Evolutionary conservation across 352 stramenopile genomes (phyloP), one percentile per base, ranked within the genome.

Genomic region (Pythium monospermum): DNA sequence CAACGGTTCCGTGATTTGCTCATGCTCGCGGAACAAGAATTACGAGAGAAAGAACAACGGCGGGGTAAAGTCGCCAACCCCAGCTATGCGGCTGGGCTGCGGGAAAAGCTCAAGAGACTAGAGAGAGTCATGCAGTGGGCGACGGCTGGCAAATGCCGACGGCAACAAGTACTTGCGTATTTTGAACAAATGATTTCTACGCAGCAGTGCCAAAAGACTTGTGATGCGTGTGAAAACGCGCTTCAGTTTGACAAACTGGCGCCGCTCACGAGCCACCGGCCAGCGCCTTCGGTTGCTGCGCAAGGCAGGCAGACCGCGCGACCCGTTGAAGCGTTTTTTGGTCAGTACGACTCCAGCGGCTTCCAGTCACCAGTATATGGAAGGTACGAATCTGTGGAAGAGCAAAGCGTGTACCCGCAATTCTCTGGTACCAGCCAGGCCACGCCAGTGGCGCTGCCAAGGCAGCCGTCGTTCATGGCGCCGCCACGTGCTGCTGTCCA

Each of bases 161-260:
- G 66, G 3, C 61, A 81, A 31, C 52, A 45, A 7, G 49, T 85
- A 16, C 52, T 85, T 59, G 51, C 59, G 6, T 76, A 81, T 28
- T 83, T 83, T 49, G 73, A 64, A 0, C 71, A 83, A 36, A 53
- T 62, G 26, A 64, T 76, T 8, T 59, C 64, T 1, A 57, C 65
- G 35, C 27, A 47, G 3, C 62, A 76, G 6, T 84, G 73, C 39
- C 51, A 62, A 16, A 53, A 58, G 12, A 75, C 59, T 4, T 85
- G 73, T 30, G 71, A 85, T 37, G 64, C 76, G 22, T 85, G 73
- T 49, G 73, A 69, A 32, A 55, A 61, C 8, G 59, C 59, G 30
- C 65, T 75, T 16, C 61, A 70, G 42, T 66, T 68, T 30, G 60
- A 66, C 6, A 32, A 41, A 4, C 28, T 57, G 12, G 6, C 12